These are phyloP conservation scores for Aspergillus brunneoviolaceus DNA, from an alignment of 2,329 filamentous ascomycete species.

Conservation along the genomic window DNA sequence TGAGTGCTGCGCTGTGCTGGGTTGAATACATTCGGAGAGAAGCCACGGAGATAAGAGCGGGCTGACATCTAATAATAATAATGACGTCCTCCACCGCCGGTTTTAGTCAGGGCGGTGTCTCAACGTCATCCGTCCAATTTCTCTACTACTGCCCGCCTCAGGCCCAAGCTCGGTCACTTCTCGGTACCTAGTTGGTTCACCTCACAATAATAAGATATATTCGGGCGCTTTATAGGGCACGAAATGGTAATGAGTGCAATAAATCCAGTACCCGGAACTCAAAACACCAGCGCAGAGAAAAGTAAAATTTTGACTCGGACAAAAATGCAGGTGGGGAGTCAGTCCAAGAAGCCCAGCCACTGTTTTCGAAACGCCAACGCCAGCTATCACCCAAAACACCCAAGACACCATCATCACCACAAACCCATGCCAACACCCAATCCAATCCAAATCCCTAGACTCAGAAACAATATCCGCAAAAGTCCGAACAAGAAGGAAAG, in stretches of 20 bases:
- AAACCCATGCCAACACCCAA: background rate
- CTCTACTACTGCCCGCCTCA: background rate
- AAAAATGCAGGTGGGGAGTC: background rate
- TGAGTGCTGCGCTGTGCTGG: too few relatives aligned
- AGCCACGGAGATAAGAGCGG: slow-evolving; percentile 10
- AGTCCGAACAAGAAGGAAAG: background rate
- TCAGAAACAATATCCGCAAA: background rate
- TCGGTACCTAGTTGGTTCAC: background rate
- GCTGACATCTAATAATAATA: background rate
- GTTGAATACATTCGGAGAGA: background rate
- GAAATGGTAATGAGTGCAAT: background rate
- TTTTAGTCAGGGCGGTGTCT: slow-evolving; percentile 10
- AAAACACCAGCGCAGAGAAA: background rate
- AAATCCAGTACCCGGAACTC: background rate
- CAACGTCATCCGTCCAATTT: background rate
- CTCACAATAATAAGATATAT: background rate
- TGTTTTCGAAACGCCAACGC: slow-evolving; percentile 8
- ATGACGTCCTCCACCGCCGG: slow-evolving; percentile 8
- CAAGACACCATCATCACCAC: background rate
- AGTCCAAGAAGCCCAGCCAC: background rate
- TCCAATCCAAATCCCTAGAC: background rate
- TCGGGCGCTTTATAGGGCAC: background rate
- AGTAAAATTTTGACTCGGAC: background rate
- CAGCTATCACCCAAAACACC: background rate
- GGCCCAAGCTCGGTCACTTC: slow-evolving; percentile 1